Evolutionary conservation across 2,329 filamentous ascomycete species (phyloP), one percentile per base, ranked within the genome.

Genomic region (Ploettnerulaceae sp.): DNA sequence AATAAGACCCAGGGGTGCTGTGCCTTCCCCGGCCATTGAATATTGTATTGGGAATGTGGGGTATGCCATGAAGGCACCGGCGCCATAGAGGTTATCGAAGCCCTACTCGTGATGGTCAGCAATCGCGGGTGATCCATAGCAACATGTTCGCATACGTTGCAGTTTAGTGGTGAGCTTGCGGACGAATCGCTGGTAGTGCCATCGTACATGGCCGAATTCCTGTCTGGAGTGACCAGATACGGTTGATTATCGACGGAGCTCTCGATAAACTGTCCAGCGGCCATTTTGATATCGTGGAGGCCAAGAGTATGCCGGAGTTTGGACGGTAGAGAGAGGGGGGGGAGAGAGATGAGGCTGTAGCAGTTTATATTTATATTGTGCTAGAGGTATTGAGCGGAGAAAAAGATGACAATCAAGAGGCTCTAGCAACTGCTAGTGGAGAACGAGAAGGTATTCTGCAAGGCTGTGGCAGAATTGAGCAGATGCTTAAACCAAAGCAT

Each of bases 131-230:
- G 17, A 8, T 5, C 20, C 21, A 29, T n/a, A 11, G 14, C n/a
- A 33, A 9, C n/a, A 11, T 14, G 11, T 40, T 15, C 25, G 48
- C 58, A 46, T 50, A 61, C 61, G 49, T 61, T 58, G 39, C 48
- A 56, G 39, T 60, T 61, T 35, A 61, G 29, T 24, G 61, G 59
- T 14, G 61, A 63, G 48, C 58, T 61, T 32, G 59, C 59, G 4
- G 61, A 62, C 28, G 58, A 61, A 33, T 63, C 60, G 47, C 61
- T 62, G 14, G 61, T 62, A 7, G 59, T 62, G 2, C 58, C 56
- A 40, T 62, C 61, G 37, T 61, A 61, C 34, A 62, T 39, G 1
- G 46, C 52, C 7, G 53, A 52, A 37, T 52, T 53, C 40, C 59
- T 51, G 20, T 62, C 60, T 20, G 56, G 48, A 7, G 54, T 39